phyloP scores from a whole-genome alignment of 2,329 filamentous ascomycete genomes.

The Talaromyces sp. region DNA sequence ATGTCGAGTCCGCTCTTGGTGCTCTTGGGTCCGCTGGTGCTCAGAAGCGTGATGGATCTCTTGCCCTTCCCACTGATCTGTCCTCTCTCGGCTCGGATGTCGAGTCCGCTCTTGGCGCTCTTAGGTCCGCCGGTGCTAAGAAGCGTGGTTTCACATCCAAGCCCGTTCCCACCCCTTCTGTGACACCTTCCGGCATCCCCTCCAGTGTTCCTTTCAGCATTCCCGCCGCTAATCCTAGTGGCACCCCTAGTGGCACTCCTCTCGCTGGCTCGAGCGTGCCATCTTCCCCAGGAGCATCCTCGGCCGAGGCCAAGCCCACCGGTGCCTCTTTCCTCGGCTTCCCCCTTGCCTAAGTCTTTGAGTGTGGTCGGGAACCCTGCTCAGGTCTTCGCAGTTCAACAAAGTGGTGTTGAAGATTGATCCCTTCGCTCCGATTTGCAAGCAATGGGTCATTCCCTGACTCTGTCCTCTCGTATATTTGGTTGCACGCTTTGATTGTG shows the following conservation, averaged over 20 bases:
- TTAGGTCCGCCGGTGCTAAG: slow-evolving; percentile 7
- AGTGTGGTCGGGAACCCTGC: neutral
- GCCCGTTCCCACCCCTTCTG: slow-evolving; percentile 2
- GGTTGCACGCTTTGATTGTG: no score
- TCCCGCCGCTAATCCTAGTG: neutral
- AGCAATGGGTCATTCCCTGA: no score
- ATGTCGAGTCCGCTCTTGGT: slow-evolving; percentile 11
- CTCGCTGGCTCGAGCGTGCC: neutral
- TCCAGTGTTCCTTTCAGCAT: neutral
- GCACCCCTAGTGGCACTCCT: neutral
- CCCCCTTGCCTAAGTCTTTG: slow-evolving; percentile 4
- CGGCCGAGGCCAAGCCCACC: neutral
- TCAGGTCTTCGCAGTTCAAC: neutral
- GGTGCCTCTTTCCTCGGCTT: slow-evolving; percentile 12
- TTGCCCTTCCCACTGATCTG: slow-evolving; percentile 10
- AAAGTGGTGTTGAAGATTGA: no score
- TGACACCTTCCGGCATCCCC: neutral
- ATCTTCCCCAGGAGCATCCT: neutral
- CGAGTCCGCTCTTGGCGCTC: slow-evolving; percentile 1
- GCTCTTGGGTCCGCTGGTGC: slow-evolving; percentile 8
- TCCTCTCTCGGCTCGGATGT: slow-evolving; percentile 10
- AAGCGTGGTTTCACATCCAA: slow-evolving; percentile 6
- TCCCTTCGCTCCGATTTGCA: neutral
- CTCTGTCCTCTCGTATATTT: no score
- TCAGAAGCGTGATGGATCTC: slow-evolving; percentile 12